Conservation (phyloP, 2,329 filamentous ascomycete species). For the Paecilomyces fulvus region DNA sequence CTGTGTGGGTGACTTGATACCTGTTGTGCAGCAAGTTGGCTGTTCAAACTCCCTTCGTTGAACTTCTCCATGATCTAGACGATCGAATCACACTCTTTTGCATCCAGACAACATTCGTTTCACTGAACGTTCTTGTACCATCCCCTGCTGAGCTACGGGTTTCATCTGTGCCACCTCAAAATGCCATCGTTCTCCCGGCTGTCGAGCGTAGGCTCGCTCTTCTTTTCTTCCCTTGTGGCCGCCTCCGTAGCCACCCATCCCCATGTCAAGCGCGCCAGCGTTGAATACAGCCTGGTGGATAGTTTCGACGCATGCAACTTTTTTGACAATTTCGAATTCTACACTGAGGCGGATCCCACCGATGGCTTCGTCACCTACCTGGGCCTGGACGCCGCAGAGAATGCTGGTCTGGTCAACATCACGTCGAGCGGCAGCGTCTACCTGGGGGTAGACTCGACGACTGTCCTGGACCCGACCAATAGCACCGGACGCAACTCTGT, state of each 20-base stretch:
- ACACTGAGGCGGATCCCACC: conserved; percentile 38
- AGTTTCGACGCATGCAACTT: conserved; percentile 39
- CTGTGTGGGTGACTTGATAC: background rate
- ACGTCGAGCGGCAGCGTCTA: conserved; percentile 30
- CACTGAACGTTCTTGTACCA: background rate
- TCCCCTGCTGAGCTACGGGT: background rate
- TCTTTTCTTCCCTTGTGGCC: conserved; percentile 17
- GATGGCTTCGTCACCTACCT: conserved; percentile 42
- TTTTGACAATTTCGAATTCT: conserved; percentile 43
- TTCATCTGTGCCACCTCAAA: conserved; percentile 1
- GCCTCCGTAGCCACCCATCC: conserved; percentile 14
- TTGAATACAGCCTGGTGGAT: conserved; percentile 28
- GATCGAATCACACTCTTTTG: background rate
- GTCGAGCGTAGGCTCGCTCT: conserved; percentile 22
- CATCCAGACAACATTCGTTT: background rate
- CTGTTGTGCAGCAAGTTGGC: background rate
- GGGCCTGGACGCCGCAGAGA: conserved; percentile 25
- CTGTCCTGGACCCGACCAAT: conserved; percentile 20
- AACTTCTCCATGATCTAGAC: background rate
- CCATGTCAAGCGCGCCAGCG: background rate
- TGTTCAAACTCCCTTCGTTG: background rate
- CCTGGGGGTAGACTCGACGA: conserved; percentile 38
- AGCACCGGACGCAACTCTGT: conserved; percentile 35
- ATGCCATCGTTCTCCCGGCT: conserved; percentile 21
- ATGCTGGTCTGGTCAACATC: conserved; percentile 25